Base-by-base conservation (phyloP, 345 rosid genomes). In the Gossypioides kirkii region DNA sequence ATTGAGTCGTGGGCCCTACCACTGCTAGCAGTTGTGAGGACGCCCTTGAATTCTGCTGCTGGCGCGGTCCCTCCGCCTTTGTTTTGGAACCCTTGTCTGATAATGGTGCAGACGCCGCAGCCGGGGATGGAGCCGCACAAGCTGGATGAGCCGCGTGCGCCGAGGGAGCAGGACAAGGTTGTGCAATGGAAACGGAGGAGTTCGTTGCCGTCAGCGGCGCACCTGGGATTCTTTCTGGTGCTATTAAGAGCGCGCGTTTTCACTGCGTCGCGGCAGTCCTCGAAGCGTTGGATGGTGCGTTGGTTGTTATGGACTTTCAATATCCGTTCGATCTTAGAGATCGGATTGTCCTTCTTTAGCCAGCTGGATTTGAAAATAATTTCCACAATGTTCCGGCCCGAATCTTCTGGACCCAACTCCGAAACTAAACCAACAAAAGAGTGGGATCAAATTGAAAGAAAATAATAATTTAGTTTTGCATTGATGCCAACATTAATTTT, bases 341-440 rank as follows among this genome's bases (percentile, higher is more conserved):
- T 77, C 0, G 97, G 88, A 73, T 82, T 91, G 79, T 92, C 97
- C 77, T 89, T 91, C 81, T 91, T 92, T 14, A 92, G 81, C 99
- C 99, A 95, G 89, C 99, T 92, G 22, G 98, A 95, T 74, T 95
- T 95, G 89, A 95, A 92, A 80, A 95, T 95, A 12, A 95, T 95
- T 80, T 95, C 99, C 28, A 95, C 99, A 17, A 95, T 92, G 82
- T 95, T 91, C 20, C 99, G 87, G 22, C 99, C 91, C 42, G 99
- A 92, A 77, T 95, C 99, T 26, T 91, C 99, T 38, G 90, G 91
- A 13, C 93, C 97, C 87, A 95, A 81, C 86, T 95, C 99, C 78
- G 96, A 95, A 36, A 95, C 99, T 95, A 87, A 71, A 79, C 4
- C 46, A 59, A 17, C 18, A 65, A 66, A 49, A 1, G 6, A 13